Evolutionary conservation across 768 basidiomycete genomes (phyloP).

Genomic region (Amanita exitialis): DNA sequence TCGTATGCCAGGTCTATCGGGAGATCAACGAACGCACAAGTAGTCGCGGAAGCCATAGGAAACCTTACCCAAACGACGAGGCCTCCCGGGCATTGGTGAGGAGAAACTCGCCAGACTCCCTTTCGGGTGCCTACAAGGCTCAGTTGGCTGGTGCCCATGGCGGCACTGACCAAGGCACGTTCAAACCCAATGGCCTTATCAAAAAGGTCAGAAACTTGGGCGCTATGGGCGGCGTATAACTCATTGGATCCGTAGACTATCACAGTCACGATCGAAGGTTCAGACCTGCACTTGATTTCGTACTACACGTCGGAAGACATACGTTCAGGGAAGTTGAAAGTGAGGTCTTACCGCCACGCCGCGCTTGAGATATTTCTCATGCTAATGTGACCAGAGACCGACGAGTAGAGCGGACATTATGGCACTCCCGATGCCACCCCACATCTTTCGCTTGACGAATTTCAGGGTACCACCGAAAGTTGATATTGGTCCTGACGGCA

Average conservation of each 20-base stretch:
- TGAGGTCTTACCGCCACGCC: constrained; percentile 12
- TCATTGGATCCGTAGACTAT: constrained; percentile 49
- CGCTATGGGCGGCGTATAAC: constrained; percentile 1
- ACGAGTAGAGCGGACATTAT: constrained; percentile 65
- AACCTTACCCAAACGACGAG: constrained; percentile 41
- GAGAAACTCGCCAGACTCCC: constrained; percentile 31
- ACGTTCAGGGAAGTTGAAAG: constrained; percentile 53
- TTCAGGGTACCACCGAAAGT: constrained; percentile 80
- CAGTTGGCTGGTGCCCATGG: constrained; percentile 21
- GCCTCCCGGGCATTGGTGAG: constrained; percentile 26
- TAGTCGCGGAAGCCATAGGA: constrained; percentile 42
- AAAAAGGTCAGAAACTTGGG: constrained; percentile 50
- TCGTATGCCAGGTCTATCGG: constrained; percentile 55
- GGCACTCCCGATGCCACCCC: constrained; percentile 60
- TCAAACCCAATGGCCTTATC: constrained; percentile 65
- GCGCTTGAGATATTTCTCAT: constrained; percentile 5
- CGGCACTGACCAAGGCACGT: constrained; percentile 41
- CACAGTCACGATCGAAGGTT: constrained; percentile 70
- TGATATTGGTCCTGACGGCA: constrained; percentile 63
- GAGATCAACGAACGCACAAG: constrained; percentile 64
- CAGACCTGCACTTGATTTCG: constrained; percentile 74
- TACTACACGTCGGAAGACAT: constrained; percentile 81
- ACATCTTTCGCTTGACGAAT: constrained; percentile 70
- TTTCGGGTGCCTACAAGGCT: constrained; percentile 21
- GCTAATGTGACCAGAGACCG: constrained; percentile 35